phyloP scores from a whole-genome alignment of 1,284 basidiomycete species.

The Austroboletus novae-zelandiae region DNA sequence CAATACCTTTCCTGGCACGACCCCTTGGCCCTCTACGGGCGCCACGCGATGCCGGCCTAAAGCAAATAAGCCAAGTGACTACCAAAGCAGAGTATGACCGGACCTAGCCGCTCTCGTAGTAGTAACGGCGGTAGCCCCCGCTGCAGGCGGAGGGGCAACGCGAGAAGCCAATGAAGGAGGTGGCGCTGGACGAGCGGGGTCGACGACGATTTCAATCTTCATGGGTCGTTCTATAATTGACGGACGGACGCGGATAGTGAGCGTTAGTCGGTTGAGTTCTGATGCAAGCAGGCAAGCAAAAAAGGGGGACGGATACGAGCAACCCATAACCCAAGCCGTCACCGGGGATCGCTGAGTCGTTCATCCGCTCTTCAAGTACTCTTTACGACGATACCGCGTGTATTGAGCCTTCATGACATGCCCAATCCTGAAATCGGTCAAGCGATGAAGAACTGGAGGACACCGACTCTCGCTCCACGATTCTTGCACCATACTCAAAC shows the following conservation, averaged over 20 bases:
- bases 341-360: conserved; percentile 38
- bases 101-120: conserved; percentile 44
- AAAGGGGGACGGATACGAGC: conserved; percentile 34
- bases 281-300: conserved; percentile 46
- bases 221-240: conserved; percentile 83
- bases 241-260: conserved; percentile 38
- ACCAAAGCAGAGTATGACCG: conserved; percentile 18
- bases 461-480: conserved; percentile 27
- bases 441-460: conserved; percentile 33
- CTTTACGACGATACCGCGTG: conserved; percentile 18
- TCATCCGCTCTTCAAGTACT: conserved; percentile 42
- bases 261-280: conserved; percentile 63
- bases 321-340: conserved; percentile 36
- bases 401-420: conserved; percentile 28
- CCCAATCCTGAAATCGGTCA: conserved; percentile 35
- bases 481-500: conserved; percentile 34
- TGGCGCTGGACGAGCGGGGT: conserved; percentile 75
- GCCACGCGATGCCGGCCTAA: conserved; percentile 37
- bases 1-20: conserved; percentile 62
- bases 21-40: conserved; percentile 49
- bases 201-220: conserved; percentile 97
- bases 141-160: conserved; percentile 58
- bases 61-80: conserved; percentile 8
- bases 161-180: conserved; percentile 62
- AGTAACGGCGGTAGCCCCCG: conserved; percentile 22